phyloP scores from a whole-genome alignment of 257 asterid genomes.

The Asclepias syriaca region DNA sequence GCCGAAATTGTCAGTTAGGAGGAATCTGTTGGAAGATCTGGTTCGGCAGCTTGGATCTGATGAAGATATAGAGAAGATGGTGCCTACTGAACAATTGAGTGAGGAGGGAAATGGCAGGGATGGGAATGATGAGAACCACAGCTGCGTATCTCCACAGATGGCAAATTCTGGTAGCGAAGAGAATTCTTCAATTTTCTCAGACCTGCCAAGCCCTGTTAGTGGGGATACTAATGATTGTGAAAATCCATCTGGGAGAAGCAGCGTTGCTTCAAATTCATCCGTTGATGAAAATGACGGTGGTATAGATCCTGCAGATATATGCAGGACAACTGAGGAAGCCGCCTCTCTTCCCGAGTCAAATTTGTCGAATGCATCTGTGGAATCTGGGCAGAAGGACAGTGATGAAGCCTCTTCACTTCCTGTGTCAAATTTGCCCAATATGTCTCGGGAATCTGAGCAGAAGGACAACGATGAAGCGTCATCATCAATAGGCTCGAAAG shows the following conservation, averaged over 20 bases:
- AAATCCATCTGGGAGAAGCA: conserved; percentile 46
- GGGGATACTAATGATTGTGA: conserved; percentile 31
- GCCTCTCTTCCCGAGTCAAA: conserved; percentile 36
- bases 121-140: conserved; percentile 22
- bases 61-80: conserved; percentile 30
- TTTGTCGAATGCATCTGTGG: conserved; percentile 28
- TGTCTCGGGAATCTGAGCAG: conserved; percentile 23
- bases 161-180: conserved; percentile 41
- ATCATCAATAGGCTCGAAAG: conserved; percentile 19
- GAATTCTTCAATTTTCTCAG: conserved; percentile 41
- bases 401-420: conserved; percentile 26
- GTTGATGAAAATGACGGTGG: conserved; percentile 37
- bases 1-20: conserved; percentile 51
- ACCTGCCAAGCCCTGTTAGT: conserved; percentile 41
- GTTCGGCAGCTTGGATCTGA: conserved; percentile 54
- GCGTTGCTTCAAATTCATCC: conserved; percentile 53
- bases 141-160: conserved; percentile 23
- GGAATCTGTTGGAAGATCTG: conserved; percentile 66
- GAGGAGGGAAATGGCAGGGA: conserved; percentile 27
- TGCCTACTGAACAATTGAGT: conserved; percentile 25
- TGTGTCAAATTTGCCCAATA: conserved; percentile 33
- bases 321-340: conserved; percentile 26
- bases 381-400: conserved; percentile 30
- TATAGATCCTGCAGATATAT: conserved; percentile 16
- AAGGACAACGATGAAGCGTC: conserved; percentile 26